Base-by-base conservation (phyloP, 139 green algal species). In the Yamagishiella unicocca region DNA sequence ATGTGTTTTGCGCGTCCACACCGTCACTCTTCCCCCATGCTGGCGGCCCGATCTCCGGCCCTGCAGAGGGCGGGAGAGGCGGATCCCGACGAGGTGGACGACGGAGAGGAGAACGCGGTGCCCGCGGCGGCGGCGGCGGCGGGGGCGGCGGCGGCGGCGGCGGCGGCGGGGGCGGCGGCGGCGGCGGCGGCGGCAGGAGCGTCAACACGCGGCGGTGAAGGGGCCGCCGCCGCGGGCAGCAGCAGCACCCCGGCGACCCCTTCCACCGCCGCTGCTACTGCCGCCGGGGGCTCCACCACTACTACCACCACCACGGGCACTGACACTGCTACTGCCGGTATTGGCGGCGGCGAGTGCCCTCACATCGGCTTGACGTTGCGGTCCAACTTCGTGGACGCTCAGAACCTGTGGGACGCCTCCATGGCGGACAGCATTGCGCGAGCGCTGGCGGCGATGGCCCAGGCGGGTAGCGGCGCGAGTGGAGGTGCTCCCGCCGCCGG, bases 341-440 rank as follows among this genome's bases (percentile, higher is more conserved):
- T 9, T 25, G 43, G 62, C 62, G 37, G 40, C 38, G 53, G 83
- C 27, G 81, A 45, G 80, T 94, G 91, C 62, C 89, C 91, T 1
- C 88, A 93, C 68, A 92, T 92, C 55, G 90, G 92, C 2, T 66
- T 94, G 53, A 83, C 24, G n/a, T 22, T 89, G 43, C 83, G 76
- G 0, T 89, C 85, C 38, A 92, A 92, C 81, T 93, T 94, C n/a
- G 33, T 93, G 38, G 90, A 87, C 31, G 92, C 92, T 4, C 92
- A 94, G 73, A 78, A 70, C 45, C 80, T 94, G 25, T 94, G 92
- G 92, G 92, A 94, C 46, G 90, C 88, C 9, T 73, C 66, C 27
- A 94, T 94, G 92, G 92, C 92, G 25, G 68, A 92, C 73, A 72
- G 42, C 35, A 92, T 93, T 21, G 78, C 74, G 0, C 19, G 53